Evolutionary conservation across 2,329 filamentous ascomycete genomes (phyloP).

Genomic region (Penicillium griseofulvum): DNA sequence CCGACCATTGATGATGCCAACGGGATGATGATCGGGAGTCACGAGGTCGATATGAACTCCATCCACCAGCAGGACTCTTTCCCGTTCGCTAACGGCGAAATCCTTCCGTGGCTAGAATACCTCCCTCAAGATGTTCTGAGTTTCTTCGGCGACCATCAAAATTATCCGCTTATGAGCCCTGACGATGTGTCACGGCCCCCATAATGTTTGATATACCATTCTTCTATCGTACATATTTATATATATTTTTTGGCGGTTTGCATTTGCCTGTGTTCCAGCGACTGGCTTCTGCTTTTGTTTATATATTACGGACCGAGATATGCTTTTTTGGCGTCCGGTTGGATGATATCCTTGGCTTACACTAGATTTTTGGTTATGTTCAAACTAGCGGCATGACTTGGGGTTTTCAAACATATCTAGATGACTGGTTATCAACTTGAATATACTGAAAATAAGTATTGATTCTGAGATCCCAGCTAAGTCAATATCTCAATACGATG

Average conservation of each 20-base stretch:
- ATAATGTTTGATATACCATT: conserved; percentile 12
- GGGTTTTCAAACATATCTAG: neutral
- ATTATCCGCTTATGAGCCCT: conserved; percentile 33
- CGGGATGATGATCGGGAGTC: conserved; percentile 68
- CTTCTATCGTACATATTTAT: conserved; percentile 17
- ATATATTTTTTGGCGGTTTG: conserved; percentile 6
- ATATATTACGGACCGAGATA: neutral
- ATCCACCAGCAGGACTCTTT: conserved; percentile 47
- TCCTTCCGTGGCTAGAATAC: conserved; percentile 74
- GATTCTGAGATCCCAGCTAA: neutral
- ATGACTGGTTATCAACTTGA: neutral
- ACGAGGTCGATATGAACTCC: conserved; percentile 71
- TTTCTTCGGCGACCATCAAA: conserved; percentile 48
- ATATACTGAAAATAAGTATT: neutral
- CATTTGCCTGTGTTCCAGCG: conserved; percentile 8
- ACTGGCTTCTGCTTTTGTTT: neutral
- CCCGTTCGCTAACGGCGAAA: conserved; percentile 53
- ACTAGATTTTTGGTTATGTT: neutral
- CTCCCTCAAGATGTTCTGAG: conserved; percentile 64
- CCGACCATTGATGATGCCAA: conserved; percentile 17
- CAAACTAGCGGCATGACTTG: neutral
- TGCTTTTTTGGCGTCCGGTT: conserved; percentile 3
- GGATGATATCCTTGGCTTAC: neutral
- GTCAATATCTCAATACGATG: neutral
- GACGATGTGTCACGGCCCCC: conserved; percentile 25